A percentile compares a stretch with the other conserved stretches of the same genome.
These are phyloP conservation scores for Fusarium pseudonygamai DNA, from an alignment of 2,329 filamentous ascomycete species.

Conservation along the genomic window DNA sequence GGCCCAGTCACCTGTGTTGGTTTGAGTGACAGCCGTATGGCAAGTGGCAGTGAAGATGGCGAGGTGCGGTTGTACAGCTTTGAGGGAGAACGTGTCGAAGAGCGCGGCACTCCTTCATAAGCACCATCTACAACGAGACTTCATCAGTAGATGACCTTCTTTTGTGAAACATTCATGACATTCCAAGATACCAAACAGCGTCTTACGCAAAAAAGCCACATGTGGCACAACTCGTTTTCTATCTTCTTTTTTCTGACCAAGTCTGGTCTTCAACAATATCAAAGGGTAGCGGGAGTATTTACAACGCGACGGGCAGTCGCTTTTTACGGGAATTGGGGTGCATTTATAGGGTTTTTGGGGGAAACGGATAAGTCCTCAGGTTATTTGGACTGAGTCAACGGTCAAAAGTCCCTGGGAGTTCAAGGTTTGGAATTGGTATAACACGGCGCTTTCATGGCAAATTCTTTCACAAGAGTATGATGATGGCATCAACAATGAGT, in stretches of 20 bases:
- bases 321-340: background rate
- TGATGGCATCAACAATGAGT: background rate
- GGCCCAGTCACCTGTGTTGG: conserved; percentile 94
- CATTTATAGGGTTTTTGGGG: conserved; percentile 15
- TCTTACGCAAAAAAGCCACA: background rate
- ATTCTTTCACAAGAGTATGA: conserved; percentile 15
- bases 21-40: conserved; percentile 87
- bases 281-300: conserved; percentile 26
- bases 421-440: conserved; percentile 9
- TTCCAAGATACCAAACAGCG: conserved; percentile 3
- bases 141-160: background rate
- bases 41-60: conserved; percentile 92
- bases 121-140: background rate
- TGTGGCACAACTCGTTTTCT: background rate
- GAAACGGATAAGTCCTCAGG: background rate
- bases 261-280: conserved; percentile 7
- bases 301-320: background rate
- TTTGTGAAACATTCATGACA: conserved; percentile 10
- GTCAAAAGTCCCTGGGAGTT: conserved; percentile 24
- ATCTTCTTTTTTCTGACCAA: background rate
- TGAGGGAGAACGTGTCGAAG: conserved; percentile 61
- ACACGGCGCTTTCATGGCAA: conserved; percentile 1
- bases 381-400: conserved; percentile 3
- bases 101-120: conserved; percentile 62
- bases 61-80: conserved; percentile 89